Percentiles rank a stretch among this genome's conserved stretches.
Evolutionary conservation across 2,329 filamentous ascomycete species (phyloP).

Genomic region (Apiospora rasikravindrae): DNA sequence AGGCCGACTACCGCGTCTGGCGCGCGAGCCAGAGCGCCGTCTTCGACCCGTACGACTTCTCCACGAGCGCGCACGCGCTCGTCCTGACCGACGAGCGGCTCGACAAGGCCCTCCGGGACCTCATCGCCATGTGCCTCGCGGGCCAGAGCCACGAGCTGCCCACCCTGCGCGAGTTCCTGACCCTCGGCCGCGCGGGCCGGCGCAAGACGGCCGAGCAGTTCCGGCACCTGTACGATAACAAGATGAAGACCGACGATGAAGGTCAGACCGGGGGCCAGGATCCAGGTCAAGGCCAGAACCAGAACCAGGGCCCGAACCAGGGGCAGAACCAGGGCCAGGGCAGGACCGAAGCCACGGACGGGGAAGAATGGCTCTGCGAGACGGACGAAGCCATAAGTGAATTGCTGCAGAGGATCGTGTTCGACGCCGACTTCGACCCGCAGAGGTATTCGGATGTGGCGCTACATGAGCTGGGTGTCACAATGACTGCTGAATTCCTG

Average conservation of each 20-base stretch:
- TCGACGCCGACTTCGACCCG: conserved; percentile 3
- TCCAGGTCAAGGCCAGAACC: background rate
- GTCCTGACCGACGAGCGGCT: background rate
- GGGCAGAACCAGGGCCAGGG: background rate
- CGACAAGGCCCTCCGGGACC: background rate
- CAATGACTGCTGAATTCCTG: background rate
- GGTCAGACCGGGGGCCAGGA: background rate
- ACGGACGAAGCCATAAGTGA: background rate
- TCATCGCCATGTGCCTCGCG: conserved; percentile 9
- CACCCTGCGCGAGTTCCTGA: background rate
- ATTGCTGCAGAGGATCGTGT: background rate
- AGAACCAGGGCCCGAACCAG: background rate
- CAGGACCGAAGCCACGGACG: background rate
- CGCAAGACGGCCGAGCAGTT: background rate
- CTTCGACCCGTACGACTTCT: conserved; percentile 1
- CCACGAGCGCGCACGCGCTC: background rate
- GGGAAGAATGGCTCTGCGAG: background rate
- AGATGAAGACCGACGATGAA: background rate
- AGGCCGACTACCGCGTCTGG: background rate
- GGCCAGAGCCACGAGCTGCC: background rate
- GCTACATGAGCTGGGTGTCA: background rate
- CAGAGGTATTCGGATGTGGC: background rate
- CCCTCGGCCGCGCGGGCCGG: background rate
- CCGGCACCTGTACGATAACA: background rate
- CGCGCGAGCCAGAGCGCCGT: background rate